Percentiles rank a stretch among this genome's conserved stretches.
These are phyloP conservation scores for Stylosanthes scabra DNA, from an alignment of 331 rosid genomes.

Conservation along the genomic window DNA sequence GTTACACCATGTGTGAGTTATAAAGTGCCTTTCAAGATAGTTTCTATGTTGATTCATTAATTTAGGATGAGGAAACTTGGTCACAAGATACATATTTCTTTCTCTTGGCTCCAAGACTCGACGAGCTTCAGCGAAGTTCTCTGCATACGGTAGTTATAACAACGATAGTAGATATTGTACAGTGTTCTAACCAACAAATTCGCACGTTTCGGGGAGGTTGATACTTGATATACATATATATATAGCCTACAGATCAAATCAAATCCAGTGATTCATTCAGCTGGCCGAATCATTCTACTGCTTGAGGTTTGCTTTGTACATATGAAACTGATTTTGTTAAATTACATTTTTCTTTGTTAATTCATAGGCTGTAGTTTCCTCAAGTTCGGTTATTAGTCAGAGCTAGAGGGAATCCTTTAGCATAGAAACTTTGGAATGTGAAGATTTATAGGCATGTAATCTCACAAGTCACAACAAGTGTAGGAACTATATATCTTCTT, in stretches of 20 bases:
- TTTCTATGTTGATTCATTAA: constrained; percentile 24
- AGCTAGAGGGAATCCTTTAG: constrained; percentile 20
- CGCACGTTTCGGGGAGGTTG: constrained; percentile 32
- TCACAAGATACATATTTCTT: constrained; percentile 22
- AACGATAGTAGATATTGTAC: constrained; percentile 38
- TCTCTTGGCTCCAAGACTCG: constrained; percentile 16
- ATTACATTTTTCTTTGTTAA: constrained; percentile 29
- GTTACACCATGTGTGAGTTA: constrained; percentile 40
- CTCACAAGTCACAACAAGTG: too few species aligned
- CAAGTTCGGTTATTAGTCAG: constrained; percentile 3
- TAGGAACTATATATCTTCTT: too few species aligned
- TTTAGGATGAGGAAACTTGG: constrained; percentile 39
- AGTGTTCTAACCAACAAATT: constrained; percentile 38
- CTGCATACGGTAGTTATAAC: constrained; percentile 25
- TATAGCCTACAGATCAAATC: constrained; percentile 21
- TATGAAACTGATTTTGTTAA: constrained; percentile 38
- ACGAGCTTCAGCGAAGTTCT: constrained; percentile 36
- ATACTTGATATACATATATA: too few species aligned
- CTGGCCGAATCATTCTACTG: constrained; percentile 30
- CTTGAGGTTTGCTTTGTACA: constrained; percentile 45
- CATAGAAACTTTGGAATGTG: constrained; percentile 9
- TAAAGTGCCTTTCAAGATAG: constrained; percentile 42
- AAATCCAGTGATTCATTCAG: constrained; percentile 40
- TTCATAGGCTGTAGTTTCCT: constrained; percentile 31
- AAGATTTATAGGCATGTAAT: constrained; percentile 2